Conservation (phyloP, 2,329 filamentous ascomycete species). For the Fusarium sp. region DNA sequence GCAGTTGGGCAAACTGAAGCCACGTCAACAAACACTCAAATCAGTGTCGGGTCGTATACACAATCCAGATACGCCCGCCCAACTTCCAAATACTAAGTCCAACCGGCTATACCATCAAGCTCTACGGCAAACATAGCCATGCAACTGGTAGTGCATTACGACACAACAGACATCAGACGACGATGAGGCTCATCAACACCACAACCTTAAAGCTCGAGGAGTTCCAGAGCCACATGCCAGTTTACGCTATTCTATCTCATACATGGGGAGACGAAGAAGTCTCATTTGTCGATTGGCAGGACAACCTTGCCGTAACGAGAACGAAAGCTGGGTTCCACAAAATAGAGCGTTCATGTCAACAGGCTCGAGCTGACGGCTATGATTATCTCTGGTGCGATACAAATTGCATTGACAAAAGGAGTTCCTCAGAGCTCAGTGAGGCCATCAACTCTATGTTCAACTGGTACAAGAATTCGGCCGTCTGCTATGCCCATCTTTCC, state of each 20-base stretch:
- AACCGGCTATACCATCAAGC: neutral
- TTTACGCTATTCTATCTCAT: neutral
- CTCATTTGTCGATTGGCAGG: neutral
- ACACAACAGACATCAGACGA: neutral
- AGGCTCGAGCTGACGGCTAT: neutral
- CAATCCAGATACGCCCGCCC: no score
- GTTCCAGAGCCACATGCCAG: neutral
- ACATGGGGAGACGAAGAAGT: neutral
- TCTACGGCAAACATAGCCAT: no score
- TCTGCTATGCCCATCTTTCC: neutral
- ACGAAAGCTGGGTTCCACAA: neutral
- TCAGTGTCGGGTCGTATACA: neutral
- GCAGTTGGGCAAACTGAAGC: neutral
- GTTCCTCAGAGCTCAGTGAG: neutral
- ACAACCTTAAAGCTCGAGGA: neutral
- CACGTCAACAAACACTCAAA: neutral
- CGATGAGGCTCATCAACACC: neutral
- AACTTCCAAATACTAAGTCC: no score
- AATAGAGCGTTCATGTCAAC: neutral
- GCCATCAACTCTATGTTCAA: neutral
- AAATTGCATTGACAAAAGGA: neutral
- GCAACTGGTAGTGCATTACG: neutral
- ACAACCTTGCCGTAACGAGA: fast-evolving
- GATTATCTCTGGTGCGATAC: neutral
- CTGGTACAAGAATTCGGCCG: neutral